Evolutionary conservation across 108 stramenopile species (phyloP).

Genomic region (Nitzschia sp.): DNA sequence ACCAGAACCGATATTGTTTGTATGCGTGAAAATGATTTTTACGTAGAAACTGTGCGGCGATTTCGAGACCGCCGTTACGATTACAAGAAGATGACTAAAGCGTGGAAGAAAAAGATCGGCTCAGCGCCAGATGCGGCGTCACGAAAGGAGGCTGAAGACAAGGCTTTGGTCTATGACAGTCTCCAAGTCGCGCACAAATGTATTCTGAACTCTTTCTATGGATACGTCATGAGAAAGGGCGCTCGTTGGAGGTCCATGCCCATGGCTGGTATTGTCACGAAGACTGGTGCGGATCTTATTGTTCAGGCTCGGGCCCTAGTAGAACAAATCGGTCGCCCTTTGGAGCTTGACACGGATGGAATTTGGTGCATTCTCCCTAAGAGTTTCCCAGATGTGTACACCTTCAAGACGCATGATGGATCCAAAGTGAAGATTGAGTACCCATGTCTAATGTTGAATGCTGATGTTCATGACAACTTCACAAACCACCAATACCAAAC

Average conservation of each 20-base stretch:
- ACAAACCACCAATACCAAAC: constrained; percentile 99
- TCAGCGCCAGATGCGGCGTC: constrained; percentile 77
- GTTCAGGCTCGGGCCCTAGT: constrained; percentile 93
- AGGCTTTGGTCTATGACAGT: constrained; percentile 92
- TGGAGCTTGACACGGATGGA: constrained; percentile 99
- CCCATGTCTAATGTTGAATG: constrained; percentile 99
- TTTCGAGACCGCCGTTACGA: constrained; percentile 99
- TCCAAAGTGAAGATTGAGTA: constrained; percentile 87
- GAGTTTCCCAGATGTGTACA: constrained; percentile 93
- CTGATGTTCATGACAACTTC: constrained; percentile 96
- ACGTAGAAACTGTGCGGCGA: constrained; percentile 97
- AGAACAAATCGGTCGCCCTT: constrained; percentile 96
- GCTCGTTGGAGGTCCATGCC: constrained; percentile 99
- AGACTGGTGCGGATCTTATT: constrained; percentile 97
- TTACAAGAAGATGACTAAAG: constrained; percentile 95
- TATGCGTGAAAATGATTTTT: constrained; percentile 99
- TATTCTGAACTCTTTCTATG: constrained; percentile 90
- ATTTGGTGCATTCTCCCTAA: constrained; percentile 99
- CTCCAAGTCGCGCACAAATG: constrained; percentile 99
- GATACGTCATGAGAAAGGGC: constrained; percentile 99
- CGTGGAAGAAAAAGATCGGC: constrained; percentile 90
- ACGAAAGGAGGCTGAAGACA: constrained; percentile 91
- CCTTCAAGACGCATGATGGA: constrained; percentile 75
- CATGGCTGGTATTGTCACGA: constrained; percentile 99
- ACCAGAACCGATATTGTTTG: constrained; percentile 92